phyloP scores from a whole-genome alignment of 768 basidiomycete genomes.

The Lentinula detonsa region DNA sequence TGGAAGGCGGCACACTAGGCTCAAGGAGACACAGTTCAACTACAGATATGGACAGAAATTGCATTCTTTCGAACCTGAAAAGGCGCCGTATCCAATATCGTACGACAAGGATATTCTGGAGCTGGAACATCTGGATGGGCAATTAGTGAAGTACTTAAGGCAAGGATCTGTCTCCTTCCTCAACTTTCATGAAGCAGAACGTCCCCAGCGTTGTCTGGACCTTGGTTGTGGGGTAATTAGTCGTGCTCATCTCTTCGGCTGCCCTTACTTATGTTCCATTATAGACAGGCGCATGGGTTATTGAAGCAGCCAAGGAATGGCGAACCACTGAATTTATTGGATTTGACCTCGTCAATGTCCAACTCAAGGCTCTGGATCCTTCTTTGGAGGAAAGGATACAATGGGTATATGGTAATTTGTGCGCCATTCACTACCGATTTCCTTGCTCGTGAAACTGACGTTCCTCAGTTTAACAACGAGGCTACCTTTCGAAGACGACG shows the following conservation, averaged over 20 bases:
- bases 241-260: neutral
- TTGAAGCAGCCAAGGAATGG: conserved; percentile 73
- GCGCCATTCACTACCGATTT: conserved; percentile 18
- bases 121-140: conserved; percentile 57
- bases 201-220: conserved; percentile 54
- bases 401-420: conserved; percentile 82
- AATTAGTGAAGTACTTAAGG: conserved; percentile 40
- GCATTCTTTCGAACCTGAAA: conserved; percentile 65
- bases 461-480: conserved; percentile 60
- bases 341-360: conserved; percentile 73
- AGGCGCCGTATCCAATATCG: conserved; percentile 74
- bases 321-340: conserved; percentile 64
- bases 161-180: conserved; percentile 53
- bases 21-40: conserved; percentile 54
- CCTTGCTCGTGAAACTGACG: neutral
- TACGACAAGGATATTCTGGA: conserved; percentile 66
- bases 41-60: conserved; percentile 57
- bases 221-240: conserved; percentile 67
- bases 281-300: conserved; percentile 64
- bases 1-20: conserved; percentile 30
- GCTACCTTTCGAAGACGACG: conserved; percentile 77
- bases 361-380: conserved; percentile 46
- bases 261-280: conserved; percentile 3
- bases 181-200: conserved; percentile 38
- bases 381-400: conserved; percentile 51